Evolutionary conservation across 1,284 basidiomycete species (phyloP).

Genomic region (Sphagnurus paluster): DNA sequence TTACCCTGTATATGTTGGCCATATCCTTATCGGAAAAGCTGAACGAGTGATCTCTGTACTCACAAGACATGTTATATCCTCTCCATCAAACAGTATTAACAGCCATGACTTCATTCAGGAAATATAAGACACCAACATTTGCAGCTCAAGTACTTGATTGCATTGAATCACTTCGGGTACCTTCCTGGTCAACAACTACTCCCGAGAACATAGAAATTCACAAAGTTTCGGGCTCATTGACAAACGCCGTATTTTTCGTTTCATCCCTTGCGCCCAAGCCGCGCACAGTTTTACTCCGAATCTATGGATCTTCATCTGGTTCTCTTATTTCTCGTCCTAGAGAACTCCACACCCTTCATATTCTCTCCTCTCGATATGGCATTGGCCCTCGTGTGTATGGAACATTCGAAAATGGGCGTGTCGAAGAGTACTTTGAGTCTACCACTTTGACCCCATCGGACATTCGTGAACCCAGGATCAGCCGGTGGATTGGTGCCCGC

Average conservation of each 20-base stretch:
- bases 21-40: conserved; percentile 25
- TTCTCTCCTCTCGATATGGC: conserved; percentile 81
- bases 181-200: conserved; percentile 56
- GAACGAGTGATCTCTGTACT: too few species aligned
- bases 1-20: conserved; percentile 22
- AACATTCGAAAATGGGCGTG: conserved; percentile 89
- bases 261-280: conserved; percentile 55
- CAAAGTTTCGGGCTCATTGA: conserved; percentile 89
- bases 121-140: conserved; percentile 66
- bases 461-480: conserved; percentile 72
- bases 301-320: conserved; percentile 87
- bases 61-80: too few species aligned
- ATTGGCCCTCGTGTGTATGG: conserved; percentile 92
- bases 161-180: conserved; percentile 52
- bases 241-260: conserved; percentile 94
- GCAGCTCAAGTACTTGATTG: conserved; percentile 58
- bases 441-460: conserved; percentile 75
- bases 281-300: conserved; percentile 78
- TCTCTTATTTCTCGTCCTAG: conserved; percentile 82
- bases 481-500: conserved; percentile 82
- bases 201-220: conserved; percentile 60
- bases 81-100: conserved; percentile 23
- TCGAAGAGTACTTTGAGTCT: conserved; percentile 93
- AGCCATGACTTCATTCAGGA: conserved; percentile 41
- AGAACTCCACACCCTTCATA: conserved; percentile 85